Conservation (phyloP, 169 alveolate species). For the Theileria annulata region DNA sequence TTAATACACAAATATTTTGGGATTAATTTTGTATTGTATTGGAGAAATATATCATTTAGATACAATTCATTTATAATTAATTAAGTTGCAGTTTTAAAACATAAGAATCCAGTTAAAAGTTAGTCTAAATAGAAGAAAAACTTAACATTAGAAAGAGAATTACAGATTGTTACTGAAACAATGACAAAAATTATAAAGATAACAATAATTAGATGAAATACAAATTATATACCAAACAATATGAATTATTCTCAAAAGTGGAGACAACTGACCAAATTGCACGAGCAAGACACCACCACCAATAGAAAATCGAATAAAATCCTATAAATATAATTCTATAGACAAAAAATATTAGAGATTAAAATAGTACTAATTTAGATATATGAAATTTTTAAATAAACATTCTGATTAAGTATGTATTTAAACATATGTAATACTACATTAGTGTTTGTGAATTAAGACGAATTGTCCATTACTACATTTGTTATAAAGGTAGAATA, state of each 20-base stretch:
- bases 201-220: too few species aligned
- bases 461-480: neutral
- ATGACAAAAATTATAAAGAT: too few species aligned
- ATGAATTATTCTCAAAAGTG: neutral
- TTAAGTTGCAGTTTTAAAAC: neutral
- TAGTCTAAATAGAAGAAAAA: neutral
- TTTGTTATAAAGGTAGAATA: too few species aligned
- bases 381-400: too few species aligned
- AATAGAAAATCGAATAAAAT: neutral
- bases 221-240: neutral
- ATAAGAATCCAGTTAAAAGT: neutral
- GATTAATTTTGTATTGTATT: neutral
- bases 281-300: neutral
- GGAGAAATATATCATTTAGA: neutral
- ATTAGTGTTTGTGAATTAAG: neutral
- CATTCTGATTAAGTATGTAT: neutral
- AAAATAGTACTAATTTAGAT: too few species aligned
- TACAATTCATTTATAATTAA: neutral
- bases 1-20: neutral
- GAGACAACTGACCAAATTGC: neutral
- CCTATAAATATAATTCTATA: neutral
- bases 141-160: neutral
- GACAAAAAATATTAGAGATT: neutral
- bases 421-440: neutral
- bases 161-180: neutral